Conservation (phyloP, 768 basidiomycete species). For the Scleroderma citrinum region DNA sequence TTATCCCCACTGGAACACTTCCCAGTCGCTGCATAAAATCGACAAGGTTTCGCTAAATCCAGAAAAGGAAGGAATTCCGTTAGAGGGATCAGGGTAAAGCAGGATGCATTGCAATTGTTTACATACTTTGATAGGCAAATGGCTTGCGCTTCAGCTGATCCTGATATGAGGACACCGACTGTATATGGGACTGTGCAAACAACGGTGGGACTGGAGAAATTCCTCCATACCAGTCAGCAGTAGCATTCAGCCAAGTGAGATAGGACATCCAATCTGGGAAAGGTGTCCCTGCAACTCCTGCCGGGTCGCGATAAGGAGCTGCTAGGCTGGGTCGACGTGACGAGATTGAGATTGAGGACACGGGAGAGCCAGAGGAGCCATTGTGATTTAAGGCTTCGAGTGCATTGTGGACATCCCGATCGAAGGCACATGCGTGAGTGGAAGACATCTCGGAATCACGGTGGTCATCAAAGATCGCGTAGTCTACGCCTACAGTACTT, state of each 20-base stretch:
- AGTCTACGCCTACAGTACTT: constrained; percentile 5
- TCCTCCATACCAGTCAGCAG: not conserved
- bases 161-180: constrained; percentile 3
- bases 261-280: constrained; percentile 7
- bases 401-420: constrained; percentile 6
- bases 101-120: not conserved
- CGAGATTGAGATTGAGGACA: not conserved
- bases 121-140: constrained; percentile 26
- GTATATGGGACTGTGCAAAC: not conserved
- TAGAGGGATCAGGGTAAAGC: too few relatives aligned
- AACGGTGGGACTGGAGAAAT: not conserved
- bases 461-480: constrained; percentile 12
- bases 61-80: not conserved
- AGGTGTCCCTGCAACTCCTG: not conserved
- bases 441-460: constrained; percentile 20
- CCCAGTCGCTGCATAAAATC: constrained; percentile 42
- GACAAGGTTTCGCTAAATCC: constrained; percentile 55
- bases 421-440: constrained; percentile 6
- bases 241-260: constrained; percentile 1
- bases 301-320: not conserved
- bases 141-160: constrained; percentile 16
- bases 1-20: constrained; percentile 47
- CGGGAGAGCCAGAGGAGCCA: not conserved
- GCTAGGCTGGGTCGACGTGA: not conserved
- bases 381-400: constrained; percentile 4